These are phyloP conservation scores for Pyrenochaeta sp. DNA, from an alignment of 2,329 filamentous ascomycete genomes.

Conservation along the genomic window DNA sequence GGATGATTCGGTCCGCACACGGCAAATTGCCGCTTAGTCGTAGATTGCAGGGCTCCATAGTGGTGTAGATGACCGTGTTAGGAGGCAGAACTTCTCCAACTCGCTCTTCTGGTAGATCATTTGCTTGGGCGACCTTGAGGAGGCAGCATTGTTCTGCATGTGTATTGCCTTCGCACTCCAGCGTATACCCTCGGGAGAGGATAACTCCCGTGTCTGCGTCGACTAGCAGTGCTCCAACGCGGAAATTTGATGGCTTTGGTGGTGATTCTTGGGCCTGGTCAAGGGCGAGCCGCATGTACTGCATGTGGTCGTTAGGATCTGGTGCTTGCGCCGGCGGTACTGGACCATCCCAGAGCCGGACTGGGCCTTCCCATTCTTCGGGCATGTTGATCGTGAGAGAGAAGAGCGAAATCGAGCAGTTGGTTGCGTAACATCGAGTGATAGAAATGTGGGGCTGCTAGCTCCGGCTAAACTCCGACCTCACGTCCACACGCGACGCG, in stretches of 20 bases:
- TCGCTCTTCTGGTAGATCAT: slow-evolving; percentile 59
- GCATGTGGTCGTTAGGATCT: slow-evolving; percentile 40
- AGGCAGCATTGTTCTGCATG: slow-evolving; percentile 96
- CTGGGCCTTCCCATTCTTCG: slow-evolving; percentile 28
- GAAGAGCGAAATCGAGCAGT: slow-evolving; percentile 11
- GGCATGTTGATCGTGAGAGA: slow-evolving; percentile 28
- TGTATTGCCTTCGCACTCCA: slow-evolving; percentile 91
- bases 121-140: slow-evolving; percentile 67
- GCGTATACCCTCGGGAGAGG: slow-evolving; percentile 84
- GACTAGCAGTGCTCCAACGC: slow-evolving; percentile 90
- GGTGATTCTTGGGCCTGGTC: slow-evolving; percentile 80
- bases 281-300: slow-evolving; percentile 76
- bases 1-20: slow-evolving; percentile 81
- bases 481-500: slow-evolving; percentile 36
- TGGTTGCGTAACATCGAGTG: slow-evolving; percentile 2
- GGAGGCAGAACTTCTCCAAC: slow-evolving; percentile 63
- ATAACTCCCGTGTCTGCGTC: slow-evolving; percentile 65
- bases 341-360: slow-evolving; percentile 30
- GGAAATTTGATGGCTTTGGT: slow-evolving; percentile 88
- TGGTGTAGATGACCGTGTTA: slow-evolving; percentile 80
- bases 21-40: slow-evolving; percentile 77
- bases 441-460: slow-evolving; percentile 19
- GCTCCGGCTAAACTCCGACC: slow-evolving; percentile 34
- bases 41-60: slow-evolving; percentile 84
- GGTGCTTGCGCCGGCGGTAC: slow-evolving; percentile 21